Evolutionary conservation across 345 rosid genomes (phyloP).

Genomic region (Rhizophora mangle): DNA sequence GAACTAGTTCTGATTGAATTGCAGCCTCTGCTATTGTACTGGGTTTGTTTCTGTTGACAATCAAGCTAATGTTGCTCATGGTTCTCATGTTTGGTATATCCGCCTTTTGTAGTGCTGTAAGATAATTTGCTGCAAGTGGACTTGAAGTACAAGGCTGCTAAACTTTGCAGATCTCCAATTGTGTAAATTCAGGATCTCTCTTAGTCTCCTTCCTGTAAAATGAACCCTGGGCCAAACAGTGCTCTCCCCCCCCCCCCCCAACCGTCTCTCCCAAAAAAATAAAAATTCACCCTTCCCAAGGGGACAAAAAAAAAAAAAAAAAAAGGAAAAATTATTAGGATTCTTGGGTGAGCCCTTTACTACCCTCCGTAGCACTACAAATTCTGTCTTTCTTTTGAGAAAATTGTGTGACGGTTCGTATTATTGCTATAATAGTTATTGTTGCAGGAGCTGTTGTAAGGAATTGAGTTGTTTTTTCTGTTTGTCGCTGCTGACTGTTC

Average conservation of each 20-base stretch:
- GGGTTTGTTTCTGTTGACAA: background rate
- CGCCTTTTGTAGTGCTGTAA: constrained; percentile 19
- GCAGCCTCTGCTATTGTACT: constrained; percentile 8
- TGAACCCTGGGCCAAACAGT: background rate
- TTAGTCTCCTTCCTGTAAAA: constrained; percentile 29
- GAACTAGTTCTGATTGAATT: background rate
- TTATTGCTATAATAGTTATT: no score
- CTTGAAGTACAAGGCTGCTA: constrained; percentile 17
- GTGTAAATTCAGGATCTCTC: constrained; percentile 25
- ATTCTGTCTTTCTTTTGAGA: background rate
- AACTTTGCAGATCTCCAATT: constrained; percentile 12
- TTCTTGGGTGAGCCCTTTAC: constrained; percentile 2
- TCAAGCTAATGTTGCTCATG: background rate
- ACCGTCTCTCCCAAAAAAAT: no score
- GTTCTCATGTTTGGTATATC: background rate
- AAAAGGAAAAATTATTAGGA: background rate
- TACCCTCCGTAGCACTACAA: background rate
- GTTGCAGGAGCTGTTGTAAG: no score
- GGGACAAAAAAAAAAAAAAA: background rate
- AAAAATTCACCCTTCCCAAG: background rate
- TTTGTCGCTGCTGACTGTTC: no score
- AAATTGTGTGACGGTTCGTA: no score
- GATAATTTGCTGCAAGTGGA: constrained; percentile 17
- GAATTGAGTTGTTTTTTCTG: no score
- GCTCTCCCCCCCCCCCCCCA: background rate